Evolutionary conservation across 164 flowering plant genomes (phyloP).

Genomic region (Dillenia turbinata): DNA sequence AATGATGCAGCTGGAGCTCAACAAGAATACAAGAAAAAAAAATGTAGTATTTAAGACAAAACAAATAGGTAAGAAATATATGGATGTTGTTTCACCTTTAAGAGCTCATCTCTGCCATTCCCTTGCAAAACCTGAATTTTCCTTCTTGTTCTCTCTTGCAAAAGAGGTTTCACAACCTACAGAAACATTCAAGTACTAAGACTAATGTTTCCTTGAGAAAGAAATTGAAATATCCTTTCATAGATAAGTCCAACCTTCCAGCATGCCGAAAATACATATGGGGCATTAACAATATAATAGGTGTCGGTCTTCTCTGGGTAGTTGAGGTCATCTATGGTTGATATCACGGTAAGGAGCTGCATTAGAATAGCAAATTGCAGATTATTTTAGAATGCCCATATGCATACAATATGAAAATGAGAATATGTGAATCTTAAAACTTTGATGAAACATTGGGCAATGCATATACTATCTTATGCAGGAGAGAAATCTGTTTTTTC

Average conservation of each 20-base stretch:
- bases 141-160: conserved; percentile 92
- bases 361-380: conserved; percentile 11
- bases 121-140: conserved; percentile 92
- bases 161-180: conserved; percentile 91
- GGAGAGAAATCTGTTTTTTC: too few species aligned
- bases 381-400: not conserved
- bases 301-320: conserved; percentile 99
- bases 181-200: conserved; percentile 5
- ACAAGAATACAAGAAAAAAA: too few species aligned
- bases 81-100: conserved; percentile 48
- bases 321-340: conserved; percentile 92
- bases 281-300: conserved; percentile 87
- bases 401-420: too few species aligned
- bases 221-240: not conserved
- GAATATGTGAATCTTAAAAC: too few species aligned
- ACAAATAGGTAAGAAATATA: not conserved
- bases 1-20: too few species aligned
- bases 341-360: conserved; percentile 81
- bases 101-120: conserved; percentile 70
- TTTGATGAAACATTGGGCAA: too few species aligned
- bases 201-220: not conserved
- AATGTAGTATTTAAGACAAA: too few species aligned
- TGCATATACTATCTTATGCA: too few species aligned
- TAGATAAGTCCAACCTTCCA: conserved; percentile 71
- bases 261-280: conserved; percentile 91